These are phyloP conservation scores for Phytopythium vexans DNA, from an alignment of 352 stramenopile genomes.

Conservation along the genomic window DNA sequence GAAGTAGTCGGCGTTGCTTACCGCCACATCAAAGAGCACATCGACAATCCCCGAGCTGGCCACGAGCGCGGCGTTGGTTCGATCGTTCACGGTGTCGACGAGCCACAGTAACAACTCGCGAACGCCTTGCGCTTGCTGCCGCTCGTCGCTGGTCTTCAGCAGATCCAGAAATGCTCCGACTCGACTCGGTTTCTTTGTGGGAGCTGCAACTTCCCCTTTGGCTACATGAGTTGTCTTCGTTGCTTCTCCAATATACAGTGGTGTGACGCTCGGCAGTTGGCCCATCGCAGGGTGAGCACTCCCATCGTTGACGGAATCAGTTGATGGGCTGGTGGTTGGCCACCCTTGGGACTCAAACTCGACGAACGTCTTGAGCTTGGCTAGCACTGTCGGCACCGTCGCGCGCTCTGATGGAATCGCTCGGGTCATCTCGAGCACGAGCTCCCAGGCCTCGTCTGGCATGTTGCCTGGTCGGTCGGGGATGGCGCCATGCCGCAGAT, in stretches of 20 bases:
- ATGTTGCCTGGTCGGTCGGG: constrained; percentile 6
- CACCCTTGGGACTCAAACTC: neutral
- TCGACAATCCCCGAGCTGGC: too few relatives aligned
- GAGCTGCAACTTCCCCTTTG: neutral
- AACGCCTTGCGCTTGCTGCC: neutral
- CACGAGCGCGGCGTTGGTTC: too few relatives aligned
- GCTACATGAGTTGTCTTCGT: too few relatives aligned
- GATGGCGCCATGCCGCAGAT: constrained; percentile 5
- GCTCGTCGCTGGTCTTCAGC: neutral
- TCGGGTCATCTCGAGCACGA: constrained; percentile 14
- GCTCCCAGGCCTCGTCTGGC: constrained; percentile 11
- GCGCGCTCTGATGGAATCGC: neutral
- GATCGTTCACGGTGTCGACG: too few relatives aligned
- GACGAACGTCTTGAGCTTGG: constrained; percentile 4
- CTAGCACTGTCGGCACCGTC: neutral
- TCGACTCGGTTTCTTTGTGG: neutral
- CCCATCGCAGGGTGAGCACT: too few relatives aligned
- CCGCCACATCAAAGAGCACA: too few relatives aligned
- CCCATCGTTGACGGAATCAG: too few relatives aligned
- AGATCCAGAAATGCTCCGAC: neutral
- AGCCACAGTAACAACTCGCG: too few relatives aligned
- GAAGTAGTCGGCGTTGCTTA: too few relatives aligned
- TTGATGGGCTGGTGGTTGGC: neutral
- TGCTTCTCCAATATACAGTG: too few relatives aligned
- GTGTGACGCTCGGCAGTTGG: too few relatives aligned